Evolutionary conservation across 2,329 filamentous ascomycete genomes (phyloP).

Genomic region (Phoma sp.): DNA sequence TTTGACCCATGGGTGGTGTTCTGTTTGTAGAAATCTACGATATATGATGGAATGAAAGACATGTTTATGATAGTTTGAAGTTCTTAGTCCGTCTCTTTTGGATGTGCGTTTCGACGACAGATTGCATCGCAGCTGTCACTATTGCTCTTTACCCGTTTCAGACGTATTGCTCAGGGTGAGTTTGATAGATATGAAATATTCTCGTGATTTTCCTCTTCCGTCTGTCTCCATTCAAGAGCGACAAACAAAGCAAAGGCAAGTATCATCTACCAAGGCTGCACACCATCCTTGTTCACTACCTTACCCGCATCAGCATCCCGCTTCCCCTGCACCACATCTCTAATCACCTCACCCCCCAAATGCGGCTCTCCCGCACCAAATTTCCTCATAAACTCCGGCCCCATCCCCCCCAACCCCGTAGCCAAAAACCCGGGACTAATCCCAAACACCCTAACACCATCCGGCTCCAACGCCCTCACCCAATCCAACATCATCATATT

Average conservation of each 20-base stretch:
- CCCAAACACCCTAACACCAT: constrained; percentile 55
- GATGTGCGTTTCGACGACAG: too few species aligned
- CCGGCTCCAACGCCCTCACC: constrained; percentile 52
- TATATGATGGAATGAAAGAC: constrained; percentile 1
- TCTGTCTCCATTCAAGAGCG: too few species aligned
- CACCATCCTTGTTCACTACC: constrained; percentile 42
- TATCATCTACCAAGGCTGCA: constrained; percentile 47
- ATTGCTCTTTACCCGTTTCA: too few species aligned
- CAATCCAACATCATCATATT: constrained; percentile 61
- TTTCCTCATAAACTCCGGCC: constrained; percentile 41
- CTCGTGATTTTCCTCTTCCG: too few species aligned
- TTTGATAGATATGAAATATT: too few species aligned
- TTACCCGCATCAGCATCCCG: constrained; percentile 49
- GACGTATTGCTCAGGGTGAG: too few species aligned
- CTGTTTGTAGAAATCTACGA: background rate
- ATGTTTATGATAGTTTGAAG: background rate
- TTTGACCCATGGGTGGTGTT: background rate
- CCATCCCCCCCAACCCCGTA: constrained; percentile 50
- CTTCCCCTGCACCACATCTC: constrained; percentile 49
- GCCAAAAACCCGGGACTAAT: constrained; percentile 57
- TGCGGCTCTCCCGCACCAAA: constrained; percentile 49
- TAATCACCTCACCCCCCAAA: constrained; percentile 47
- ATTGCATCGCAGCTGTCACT: too few species aligned
- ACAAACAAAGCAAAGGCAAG: too few species aligned
- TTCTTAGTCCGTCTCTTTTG: too few species aligned